These are phyloP conservation scores for Micractinium sp. DNA, from an alignment of 139 green algal genomes.

Conservation along the genomic window DNA sequence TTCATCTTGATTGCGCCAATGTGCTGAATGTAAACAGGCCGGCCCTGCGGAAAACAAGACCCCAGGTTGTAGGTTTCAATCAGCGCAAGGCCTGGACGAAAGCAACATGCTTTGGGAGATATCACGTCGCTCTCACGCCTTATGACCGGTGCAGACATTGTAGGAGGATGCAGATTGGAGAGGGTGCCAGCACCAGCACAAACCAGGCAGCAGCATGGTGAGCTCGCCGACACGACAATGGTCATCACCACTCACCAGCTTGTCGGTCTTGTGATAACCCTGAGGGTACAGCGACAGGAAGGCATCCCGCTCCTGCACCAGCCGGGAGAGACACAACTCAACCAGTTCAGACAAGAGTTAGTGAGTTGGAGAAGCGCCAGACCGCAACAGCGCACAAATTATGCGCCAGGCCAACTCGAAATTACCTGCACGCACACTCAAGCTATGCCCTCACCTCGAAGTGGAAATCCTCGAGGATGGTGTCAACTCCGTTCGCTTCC, in stretches of 20 bases:
- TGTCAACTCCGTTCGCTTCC: slow-evolving; percentile 70
- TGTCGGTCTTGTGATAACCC: slow-evolving; percentile 82
- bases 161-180: not conserved
- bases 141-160: no score
- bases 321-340: not conserved
- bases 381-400: not conserved
- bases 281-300: slow-evolving; percentile 93
- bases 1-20: slow-evolving; percentile 80
- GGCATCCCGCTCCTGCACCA: slow-evolving; percentile 74
- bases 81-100: no score
- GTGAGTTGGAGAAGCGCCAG: not conserved
- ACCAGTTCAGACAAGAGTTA: not conserved
- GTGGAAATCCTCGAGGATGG: slow-evolving; percentile 83
- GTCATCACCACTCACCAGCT: slow-evolving; percentile 27
- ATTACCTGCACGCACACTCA: not conserved
- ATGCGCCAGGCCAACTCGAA: not conserved
- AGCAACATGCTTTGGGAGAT: not conserved
- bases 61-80: not conserved
- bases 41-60: slow-evolving; percentile 60
- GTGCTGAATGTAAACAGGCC: slow-evolving; percentile 90
- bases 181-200: not conserved
- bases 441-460: slow-evolving; percentile 54
- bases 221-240: not conserved
- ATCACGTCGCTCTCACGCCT: not conserved
- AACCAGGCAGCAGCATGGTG: not conserved